Percentiles rank a stretch among this genome's conserved stretches.
Evolutionary conservation across 2,329 filamentous ascomycete species (phyloP).

Genomic region (Dactylella cylindrospora): DNA sequence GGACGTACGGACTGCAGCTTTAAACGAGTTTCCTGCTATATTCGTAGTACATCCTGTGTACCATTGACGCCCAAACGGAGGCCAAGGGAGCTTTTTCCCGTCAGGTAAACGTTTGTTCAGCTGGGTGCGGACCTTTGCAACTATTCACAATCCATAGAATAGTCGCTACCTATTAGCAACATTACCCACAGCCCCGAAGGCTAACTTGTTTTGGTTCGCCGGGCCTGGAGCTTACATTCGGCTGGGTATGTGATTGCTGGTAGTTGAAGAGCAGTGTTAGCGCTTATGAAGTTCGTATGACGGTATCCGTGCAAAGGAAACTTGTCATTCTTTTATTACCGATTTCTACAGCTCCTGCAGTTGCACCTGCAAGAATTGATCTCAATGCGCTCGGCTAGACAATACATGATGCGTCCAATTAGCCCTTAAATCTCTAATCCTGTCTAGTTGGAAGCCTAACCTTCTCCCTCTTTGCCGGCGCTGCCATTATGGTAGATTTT

Average conservation of each 20-base stretch:
- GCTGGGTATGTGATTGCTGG: slow-evolving; percentile 87
- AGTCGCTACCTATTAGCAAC: background rate
- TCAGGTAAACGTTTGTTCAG: slow-evolving; percentile 81
- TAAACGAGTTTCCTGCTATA: slow-evolving; percentile 94
- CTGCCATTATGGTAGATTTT: background rate
- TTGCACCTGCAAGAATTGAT: slow-evolving; percentile 56
- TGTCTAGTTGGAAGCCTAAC: background rate
- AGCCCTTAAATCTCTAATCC: background rate
- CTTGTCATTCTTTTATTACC: slow-evolving; percentile 57
- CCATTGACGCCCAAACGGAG: slow-evolving; percentile 90
- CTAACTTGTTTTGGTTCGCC: background rate
- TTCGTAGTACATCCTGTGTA: slow-evolving; percentile 97
- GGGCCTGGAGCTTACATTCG: slow-evolving; percentile 66
- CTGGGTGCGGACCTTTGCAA: slow-evolving; percentile 93
- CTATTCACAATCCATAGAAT: slow-evolving; percentile 53
- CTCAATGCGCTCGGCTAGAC: slow-evolving; percentile 26
- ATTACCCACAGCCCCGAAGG: background rate
- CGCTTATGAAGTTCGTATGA: slow-evolving; percentile 7
- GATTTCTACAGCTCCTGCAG: slow-evolving; percentile 94
- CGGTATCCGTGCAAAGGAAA: no score
- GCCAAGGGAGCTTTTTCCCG: slow-evolving; percentile 88
- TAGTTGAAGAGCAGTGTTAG: background rate
- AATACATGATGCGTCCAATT: background rate
- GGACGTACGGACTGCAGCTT: slow-evolving; percentile 83
- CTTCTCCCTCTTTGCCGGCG: slow-evolving; percentile 7